phyloP scores from a whole-genome alignment of 345 rosid genomes.

The Rubroshorea leprosula region DNA sequence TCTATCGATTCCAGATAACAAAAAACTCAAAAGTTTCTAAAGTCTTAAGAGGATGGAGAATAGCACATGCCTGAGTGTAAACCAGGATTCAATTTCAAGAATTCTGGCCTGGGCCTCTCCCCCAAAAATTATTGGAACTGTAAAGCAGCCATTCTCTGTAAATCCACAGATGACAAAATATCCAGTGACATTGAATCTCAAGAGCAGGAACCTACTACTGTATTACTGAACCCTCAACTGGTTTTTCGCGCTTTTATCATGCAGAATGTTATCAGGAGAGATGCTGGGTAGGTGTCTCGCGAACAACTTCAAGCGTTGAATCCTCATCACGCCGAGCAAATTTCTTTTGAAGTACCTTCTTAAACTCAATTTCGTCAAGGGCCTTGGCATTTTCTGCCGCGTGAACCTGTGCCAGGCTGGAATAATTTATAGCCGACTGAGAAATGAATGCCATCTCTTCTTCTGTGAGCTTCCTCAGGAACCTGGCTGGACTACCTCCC shows the following conservation, averaged over 20 bases:
- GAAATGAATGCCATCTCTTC: slow-evolving; percentile 77
- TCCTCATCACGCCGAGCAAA: slow-evolving; percentile 60
- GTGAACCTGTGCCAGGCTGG: slow-evolving; percentile 70
- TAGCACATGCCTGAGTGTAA: neutral
- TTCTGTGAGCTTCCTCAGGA: slow-evolving; percentile 75
- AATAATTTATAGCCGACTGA: slow-evolving; percentile 57
- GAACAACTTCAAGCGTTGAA: no score
- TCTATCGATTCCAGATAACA: neutral
- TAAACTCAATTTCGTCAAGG: slow-evolving; percentile 63
- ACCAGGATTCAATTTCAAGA: neutral
- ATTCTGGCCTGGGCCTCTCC: neutral
- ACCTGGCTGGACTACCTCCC: slow-evolving; percentile 92
- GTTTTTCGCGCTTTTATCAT: slow-evolving; percentile 42
- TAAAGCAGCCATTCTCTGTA: slow-evolving; percentile 7
- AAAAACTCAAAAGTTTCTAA: neutral
- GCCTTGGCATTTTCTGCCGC: slow-evolving; percentile 73
- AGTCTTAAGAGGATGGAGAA: neutral
- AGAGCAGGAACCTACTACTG: neutral
- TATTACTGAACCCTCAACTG: slow-evolving; percentile 19
- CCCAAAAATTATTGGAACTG: slow-evolving; percentile 15
- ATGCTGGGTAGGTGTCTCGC: slow-evolving; percentile 62
- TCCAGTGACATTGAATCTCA: slow-evolving; percentile 8
- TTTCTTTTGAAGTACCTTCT: slow-evolving; percentile 70
- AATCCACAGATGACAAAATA: slow-evolving; percentile 7
- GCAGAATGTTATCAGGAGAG: slow-evolving; percentile 54